A percentile compares a stretch with the other conserved stretches of the same genome.
These are phyloP conservation scores for Epichloe sp. DNA, from an alignment of 2,329 filamentous ascomycete species.

Conservation along the genomic window DNA sequence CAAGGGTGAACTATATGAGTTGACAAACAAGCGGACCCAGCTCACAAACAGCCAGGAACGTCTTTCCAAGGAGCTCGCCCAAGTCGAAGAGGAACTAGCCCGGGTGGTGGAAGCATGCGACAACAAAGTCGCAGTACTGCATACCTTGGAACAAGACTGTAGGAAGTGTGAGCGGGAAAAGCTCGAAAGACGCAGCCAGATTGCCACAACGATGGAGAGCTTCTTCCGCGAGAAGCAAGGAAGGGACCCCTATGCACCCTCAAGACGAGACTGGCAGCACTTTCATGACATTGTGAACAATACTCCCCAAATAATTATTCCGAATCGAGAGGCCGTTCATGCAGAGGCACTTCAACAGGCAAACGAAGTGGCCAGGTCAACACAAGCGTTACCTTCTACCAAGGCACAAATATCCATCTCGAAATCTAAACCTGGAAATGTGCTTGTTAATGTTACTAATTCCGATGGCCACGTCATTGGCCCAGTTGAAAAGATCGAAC, in stretches of 20 bases:
- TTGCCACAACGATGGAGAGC: constrained; percentile 18
- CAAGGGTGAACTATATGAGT: constrained; percentile 16
- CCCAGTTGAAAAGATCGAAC: constrained; percentile 21
- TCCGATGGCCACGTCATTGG: constrained; percentile 26
- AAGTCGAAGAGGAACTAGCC: constrained; percentile 26
- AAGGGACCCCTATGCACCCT: constrained; percentile 9
- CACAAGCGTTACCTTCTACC: neutral
- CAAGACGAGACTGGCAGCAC: constrained; percentile 8
- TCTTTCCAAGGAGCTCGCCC: constrained; percentile 18
- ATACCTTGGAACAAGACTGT: constrained; percentile 19
- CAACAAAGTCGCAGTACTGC: constrained; percentile 21
- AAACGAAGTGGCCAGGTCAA: constrained; percentile 3
- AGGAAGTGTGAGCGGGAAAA: constrained; percentile 15
- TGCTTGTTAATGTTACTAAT: constrained; percentile 23
- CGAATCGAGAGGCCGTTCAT: neutral
- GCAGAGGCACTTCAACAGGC: constrained; percentile 4
- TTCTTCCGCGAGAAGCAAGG: constrained; percentile 21
- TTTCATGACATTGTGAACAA: constrained; percentile 4
- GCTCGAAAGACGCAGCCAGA: constrained; percentile 15
- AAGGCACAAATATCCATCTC: neutral
- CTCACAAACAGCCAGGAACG: constrained; percentile 16
- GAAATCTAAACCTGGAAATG: constrained; percentile 4
- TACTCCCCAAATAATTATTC: neutral
- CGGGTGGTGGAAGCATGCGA: constrained; percentile 17
- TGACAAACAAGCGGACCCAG: constrained; percentile 16